Evolutionary conservation across 1,284 basidiomycete genomes (phyloP).

Genomic region (Apiotrichum laibachii): DNA sequence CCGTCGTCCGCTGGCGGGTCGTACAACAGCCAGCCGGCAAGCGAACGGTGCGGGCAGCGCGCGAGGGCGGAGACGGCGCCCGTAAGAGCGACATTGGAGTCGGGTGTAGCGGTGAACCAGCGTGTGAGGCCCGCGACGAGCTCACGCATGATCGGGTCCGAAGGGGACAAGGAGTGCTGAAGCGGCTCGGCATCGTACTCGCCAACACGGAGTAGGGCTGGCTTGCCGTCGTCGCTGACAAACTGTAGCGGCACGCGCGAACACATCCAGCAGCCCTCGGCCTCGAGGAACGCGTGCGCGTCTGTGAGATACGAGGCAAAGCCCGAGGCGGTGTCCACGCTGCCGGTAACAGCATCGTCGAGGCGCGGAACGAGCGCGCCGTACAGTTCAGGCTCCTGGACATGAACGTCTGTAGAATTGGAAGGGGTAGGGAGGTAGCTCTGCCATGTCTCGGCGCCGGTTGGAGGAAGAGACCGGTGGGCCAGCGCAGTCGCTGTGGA

Average conservation of each 20-base stretch:
- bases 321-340: slow-evolving; percentile 71
- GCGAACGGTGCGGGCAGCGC: slow-evolving; percentile 75
- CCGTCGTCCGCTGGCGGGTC: slow-evolving; percentile 24
- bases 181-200: slow-evolving; percentile 18
- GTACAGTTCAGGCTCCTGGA: slow-evolving; percentile 62
- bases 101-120: slow-evolving; percentile 82
- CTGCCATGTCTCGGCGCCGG: neutral
- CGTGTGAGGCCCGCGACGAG: slow-evolving; percentile 67
- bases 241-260: slow-evolving; percentile 26
- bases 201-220: slow-evolving; percentile 17
- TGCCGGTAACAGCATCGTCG: slow-evolving; percentile 65
- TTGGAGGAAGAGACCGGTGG: slow-evolving; percentile 23
- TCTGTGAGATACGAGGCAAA: slow-evolving; percentile 58
- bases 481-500: slow-evolving; percentile 55
- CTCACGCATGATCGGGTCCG: slow-evolving; percentile 70
- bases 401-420: slow-evolving; percentile 28
- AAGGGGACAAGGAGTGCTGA: slow-evolving; percentile 67
- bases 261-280: slow-evolving; percentile 32
- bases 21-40: slow-evolving; percentile 73
- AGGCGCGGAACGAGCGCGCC: slow-evolving; percentile 73
- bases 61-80: slow-evolving; percentile 75
- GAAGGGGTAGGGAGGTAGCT: slow-evolving; percentile 18
- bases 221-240: slow-evolving; percentile 24
- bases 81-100: slow-evolving; percentile 83
- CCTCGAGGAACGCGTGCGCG: slow-evolving; percentile 30